Conservation (phyloP, 2,329 filamentous ascomycete species). For the Penicillium sp. region DNA sequence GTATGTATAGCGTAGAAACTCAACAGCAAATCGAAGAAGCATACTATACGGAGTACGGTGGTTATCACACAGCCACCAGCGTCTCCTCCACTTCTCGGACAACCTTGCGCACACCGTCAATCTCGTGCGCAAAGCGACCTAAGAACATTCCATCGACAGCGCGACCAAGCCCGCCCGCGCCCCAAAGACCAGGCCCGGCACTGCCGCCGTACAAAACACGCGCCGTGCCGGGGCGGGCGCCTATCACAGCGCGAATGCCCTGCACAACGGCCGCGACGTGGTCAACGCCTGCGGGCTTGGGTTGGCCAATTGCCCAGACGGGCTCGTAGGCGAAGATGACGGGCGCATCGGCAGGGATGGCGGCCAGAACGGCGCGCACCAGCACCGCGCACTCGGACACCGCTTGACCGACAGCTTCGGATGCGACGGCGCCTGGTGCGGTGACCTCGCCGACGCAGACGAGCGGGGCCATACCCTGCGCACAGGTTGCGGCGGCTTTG, state of each 20-base stretch:
- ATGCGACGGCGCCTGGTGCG: conserved; percentile 47
- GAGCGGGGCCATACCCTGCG: conserved; percentile 71
- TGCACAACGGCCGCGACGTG: conserved; percentile 71
- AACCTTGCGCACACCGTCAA: conserved; percentile 68
- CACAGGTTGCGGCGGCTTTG: conserved; percentile 67
- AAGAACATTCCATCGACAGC: conserved; percentile 79
- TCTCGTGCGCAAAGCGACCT: conserved; percentile 77
- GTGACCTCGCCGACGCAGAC: conserved; percentile 76
- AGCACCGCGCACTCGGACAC: conserved; percentile 66
- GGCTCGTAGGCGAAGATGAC: conserved; percentile 83
- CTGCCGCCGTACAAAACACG: conserved; percentile 80
- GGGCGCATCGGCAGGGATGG: conserved; percentile 62
- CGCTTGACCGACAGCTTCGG: conserved; percentile 55
- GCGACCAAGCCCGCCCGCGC: conserved; percentile 54
- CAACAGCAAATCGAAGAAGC: not conserved
- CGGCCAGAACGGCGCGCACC: conserved; percentile 62
- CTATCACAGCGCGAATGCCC: conserved; percentile 57
- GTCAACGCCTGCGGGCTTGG: conserved; percentile 66
- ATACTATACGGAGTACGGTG: too few relatives aligned
- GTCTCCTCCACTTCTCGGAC: conserved; percentile 65
- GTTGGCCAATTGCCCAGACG: conserved; percentile 82
- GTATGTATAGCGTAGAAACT: not conserved
- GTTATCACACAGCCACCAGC: conserved; percentile 24
- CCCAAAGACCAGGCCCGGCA: conserved; percentile 74
- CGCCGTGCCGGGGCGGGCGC: conserved; percentile 57